Base-by-base conservation (phyloP, 225 moss, liverwort and hornwort species). In the Straminergon stramineum region DNA sequence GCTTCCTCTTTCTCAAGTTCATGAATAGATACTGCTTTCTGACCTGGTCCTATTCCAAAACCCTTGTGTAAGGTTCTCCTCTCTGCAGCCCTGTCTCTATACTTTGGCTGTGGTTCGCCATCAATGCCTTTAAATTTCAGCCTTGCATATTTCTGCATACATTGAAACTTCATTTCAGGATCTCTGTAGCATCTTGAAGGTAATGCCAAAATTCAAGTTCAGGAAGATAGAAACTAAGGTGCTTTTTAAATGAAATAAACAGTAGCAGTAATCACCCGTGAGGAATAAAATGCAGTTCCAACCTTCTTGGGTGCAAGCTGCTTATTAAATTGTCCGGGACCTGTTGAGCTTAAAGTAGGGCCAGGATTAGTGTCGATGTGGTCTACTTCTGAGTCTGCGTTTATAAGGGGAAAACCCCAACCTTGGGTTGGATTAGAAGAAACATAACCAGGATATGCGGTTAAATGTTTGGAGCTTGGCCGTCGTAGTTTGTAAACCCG, bases 41-140 rank as follows among this genome's bases (percentile, higher is more conserved):
- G 99, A 83, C 99, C 99, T 75, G 99, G 99, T 90, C 97, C 99
- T 63, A 92, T 94, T 81, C 99, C 99, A 93, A 99, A 96, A 30
- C 99, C 99, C 89, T 95, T 95, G 88, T 99, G 99, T 89, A 99
- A 91, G 84, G 52, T 94, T 91, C 99, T 96, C 70, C 99, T 95
- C 92, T 97, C 99, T 84, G 96, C 99, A 85, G 97, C 99, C 89
- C 97, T 91, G 87, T 99, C 99, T 83, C 99, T 95, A 84, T 99
- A 99, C 89, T 93, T 93, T 23, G 85, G 85, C 41, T 90, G 90
- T 17, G 89, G 71, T 76, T 87, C 92, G 67, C 89, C 89, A 85
- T 92, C 90, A 81, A 85, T 41, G 77, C 82, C 90, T 89, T 89
- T 93, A 16, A 77, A 81, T 89, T 92, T 93, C 89, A 87, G 52